Evolutionary conservation across 2,329 filamentous ascomycete genomes (phyloP).

Genomic region (Talaromyces islandicus): DNA sequence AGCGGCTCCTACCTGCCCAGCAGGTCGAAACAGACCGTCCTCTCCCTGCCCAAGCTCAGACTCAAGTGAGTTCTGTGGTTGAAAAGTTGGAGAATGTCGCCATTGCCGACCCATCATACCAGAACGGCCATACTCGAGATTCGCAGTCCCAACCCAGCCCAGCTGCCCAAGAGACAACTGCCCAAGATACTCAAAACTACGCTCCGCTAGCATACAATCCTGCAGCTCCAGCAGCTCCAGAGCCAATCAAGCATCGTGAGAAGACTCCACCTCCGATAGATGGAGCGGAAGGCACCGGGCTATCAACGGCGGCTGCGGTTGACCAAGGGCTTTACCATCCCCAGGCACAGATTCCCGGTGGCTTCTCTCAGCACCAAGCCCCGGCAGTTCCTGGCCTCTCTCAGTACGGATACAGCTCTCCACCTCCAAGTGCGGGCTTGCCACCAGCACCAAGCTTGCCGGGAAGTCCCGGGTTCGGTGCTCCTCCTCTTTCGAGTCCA

Average conservation of each 20-base stretch:
- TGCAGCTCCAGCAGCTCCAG: constrained; percentile 59
- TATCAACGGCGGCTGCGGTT: constrained; percentile 35
- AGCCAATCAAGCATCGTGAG: constrained; percentile 59
- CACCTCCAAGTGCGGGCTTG: constrained; percentile 23
- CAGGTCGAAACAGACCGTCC: constrained; percentile 47
- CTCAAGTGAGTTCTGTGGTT: constrained; percentile 53
- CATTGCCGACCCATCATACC: constrained; percentile 47
- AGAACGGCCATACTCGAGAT: constrained; percentile 37
- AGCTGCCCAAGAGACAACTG: constrained; percentile 9
- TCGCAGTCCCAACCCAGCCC: constrained; percentile 26
- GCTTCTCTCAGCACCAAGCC: constrained; percentile 18
- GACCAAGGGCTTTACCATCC: constrained; percentile 31
- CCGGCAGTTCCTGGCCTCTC: constrained; percentile 17
- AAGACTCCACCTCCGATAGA: constrained; percentile 60
- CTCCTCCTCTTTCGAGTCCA: constrained; percentile 14
- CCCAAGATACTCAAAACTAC: constrained; percentile 30
- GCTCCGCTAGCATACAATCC: constrained; percentile 59
- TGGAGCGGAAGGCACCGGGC: constrained; percentile 42
- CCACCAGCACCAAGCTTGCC: constrained; percentile 20
- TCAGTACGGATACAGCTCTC: constrained; percentile 16
- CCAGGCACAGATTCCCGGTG: constrained; percentile 19
- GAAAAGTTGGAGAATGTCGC: constrained; percentile 59
- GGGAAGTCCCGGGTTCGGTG: constrained; percentile 23
- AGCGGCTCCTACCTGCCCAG: constrained; percentile 26
- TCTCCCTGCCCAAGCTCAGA: constrained; percentile 27